These are phyloP conservation scores for Polytrichum commune DNA, from an alignment of 225 moss, liverwort and hornwort species.

Conservation along the genomic window DNA sequence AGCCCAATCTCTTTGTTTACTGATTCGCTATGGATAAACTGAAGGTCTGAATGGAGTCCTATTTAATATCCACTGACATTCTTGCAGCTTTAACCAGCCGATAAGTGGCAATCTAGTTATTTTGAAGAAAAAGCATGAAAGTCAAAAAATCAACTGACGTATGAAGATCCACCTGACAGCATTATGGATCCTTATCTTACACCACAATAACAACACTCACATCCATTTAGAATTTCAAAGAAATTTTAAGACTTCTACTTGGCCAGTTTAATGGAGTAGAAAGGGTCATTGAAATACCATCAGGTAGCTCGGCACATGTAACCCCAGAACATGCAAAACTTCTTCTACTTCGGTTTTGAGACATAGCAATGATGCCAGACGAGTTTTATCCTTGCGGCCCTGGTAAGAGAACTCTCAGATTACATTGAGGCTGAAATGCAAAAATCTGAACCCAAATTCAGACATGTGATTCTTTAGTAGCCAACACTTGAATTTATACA, in stretches of 20 bases:
- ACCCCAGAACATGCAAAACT: conserved; percentile 66
- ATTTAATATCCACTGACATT: too few species aligned
- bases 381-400: conserved; percentile 95
- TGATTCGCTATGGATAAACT: background rate
- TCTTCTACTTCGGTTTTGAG: conserved; percentile 51
- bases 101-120: too few species aligned
- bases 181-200: too few species aligned
- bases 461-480: too few species aligned
- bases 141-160: too few species aligned
- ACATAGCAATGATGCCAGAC: conserved; percentile 60
- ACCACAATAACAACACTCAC: too few species aligned
- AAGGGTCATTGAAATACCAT: conserved; percentile 41
- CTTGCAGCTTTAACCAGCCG: too few species aligned
- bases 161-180: too few species aligned
- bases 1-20: conserved; percentile 1
- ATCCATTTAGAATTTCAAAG: too few species aligned
- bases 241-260: too few species aligned
- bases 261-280: background rate
- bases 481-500: background rate
- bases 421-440: background rate
- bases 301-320: conserved; percentile 54
- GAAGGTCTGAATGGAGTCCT: too few species aligned
- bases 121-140: too few species aligned
- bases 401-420: conserved; percentile 15
- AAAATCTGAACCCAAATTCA: background rate